Evolutionary conservation across 331 rosid genomes (phyloP), one percentile per base, ranked within the genome.

Genomic region (Dryas integrifolia): DNA sequence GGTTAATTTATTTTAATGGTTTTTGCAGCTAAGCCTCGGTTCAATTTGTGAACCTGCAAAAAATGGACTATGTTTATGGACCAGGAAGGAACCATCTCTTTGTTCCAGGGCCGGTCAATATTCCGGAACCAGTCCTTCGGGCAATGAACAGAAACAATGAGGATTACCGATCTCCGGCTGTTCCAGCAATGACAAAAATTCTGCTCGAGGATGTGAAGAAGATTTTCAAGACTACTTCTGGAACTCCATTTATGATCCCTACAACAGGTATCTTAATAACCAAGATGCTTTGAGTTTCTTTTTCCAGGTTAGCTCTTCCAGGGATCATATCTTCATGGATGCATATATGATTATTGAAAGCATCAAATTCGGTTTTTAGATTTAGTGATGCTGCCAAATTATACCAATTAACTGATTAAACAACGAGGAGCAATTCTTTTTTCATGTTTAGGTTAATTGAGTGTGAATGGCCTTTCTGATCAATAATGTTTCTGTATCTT

Each of bases 21-120:
- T 18, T 65, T 62, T 73, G 67, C 67, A 82, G 89, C 61, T 16
- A 43, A 63, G 68, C 69, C 8, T n/a, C 44, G 61, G 53, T 52
- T 75, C 61, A 79, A 61, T 65, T 60, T 58, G 76, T 80, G 69
- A 65, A 77, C 78, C 66, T 82, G 73, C 40, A 76, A 48, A 82
- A 88, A 77, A 95, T 95, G 99, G 99, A 95, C 75, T 72, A 88
- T 39, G 70, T 88, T 2, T 63, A 95, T 83, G 99, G 73, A 83
- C 98, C 99, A 30, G 99, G 99, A 85, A 89, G 86, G 72, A 79
- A 92, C 93, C 99, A 95, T 72, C 98, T 95, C 82, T 95, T 95
- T 78, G 99, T 95, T 66, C 99, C 99, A 3, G 99, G 99, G 83
- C 99, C 99, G 0, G 99, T 95, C 72, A 95, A 95, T 85, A 95